Conservation (phyloP, 371 early-diverging fungal species). For the Mucor saturninus region DNA sequence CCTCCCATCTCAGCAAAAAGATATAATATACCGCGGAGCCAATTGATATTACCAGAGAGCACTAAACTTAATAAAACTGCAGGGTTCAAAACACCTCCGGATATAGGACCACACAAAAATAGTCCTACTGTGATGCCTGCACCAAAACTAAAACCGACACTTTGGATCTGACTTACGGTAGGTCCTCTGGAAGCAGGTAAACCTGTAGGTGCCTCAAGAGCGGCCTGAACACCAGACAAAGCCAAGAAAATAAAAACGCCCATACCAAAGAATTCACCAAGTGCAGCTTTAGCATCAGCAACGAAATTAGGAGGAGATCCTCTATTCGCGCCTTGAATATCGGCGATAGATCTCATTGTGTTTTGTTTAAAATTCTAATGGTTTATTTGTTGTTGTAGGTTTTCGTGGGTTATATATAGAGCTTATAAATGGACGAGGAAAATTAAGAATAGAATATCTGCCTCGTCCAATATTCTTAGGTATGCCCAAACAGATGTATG, state of each 20-base stretch:
- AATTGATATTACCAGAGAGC: constrained; percentile 46
- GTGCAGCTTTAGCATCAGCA: constrained; percentile 29
- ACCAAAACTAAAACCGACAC: constrained; percentile 56
- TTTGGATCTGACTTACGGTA: constrained; percentile 32
- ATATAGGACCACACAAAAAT: constrained; percentile 50
- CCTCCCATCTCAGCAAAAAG: constrained; percentile 57
- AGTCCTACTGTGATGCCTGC: constrained; percentile 48
- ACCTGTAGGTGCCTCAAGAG: constrained; percentile 24
- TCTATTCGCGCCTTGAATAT: constrained; percentile 14
- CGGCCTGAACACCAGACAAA: constrained; percentile 52
- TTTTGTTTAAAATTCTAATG: background rate
- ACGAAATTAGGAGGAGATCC: constrained; percentile 16
- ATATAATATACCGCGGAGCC: constrained; percentile 46
- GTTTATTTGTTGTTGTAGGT: background rate
- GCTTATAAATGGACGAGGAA: no score
- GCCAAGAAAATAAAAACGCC: constrained; percentile 62
- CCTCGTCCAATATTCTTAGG: no score
- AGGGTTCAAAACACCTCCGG: constrained; percentile 67
- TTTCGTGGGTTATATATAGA: no score
- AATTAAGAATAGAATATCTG: no score
- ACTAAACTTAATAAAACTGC: constrained; percentile 55
- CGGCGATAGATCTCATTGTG: constrained; percentile 11
- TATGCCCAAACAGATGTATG: no score
- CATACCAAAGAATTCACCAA: constrained; percentile 55
- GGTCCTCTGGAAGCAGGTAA: constrained; percentile 1